phyloP scores from a whole-genome alignment of 2,329 filamentous ascomycete genomes.

The Fusarium napiforme region DNA sequence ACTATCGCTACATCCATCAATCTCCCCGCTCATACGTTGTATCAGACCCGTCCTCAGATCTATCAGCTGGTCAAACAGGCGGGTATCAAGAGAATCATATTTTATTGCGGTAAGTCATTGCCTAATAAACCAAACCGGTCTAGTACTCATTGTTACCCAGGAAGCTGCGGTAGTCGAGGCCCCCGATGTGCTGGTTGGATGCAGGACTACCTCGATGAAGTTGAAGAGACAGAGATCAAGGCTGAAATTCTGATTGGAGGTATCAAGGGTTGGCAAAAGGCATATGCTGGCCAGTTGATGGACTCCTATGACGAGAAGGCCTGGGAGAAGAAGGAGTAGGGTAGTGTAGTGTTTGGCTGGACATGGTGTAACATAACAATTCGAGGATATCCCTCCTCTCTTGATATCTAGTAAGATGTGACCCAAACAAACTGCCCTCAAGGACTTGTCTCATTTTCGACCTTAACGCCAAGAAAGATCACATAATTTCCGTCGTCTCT shows the following conservation, averaged over 20 bases:
- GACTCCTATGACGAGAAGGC: slow-evolving; percentile 60
- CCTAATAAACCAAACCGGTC: background rate
- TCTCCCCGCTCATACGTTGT: slow-evolving; percentile 65
- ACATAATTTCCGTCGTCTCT: slow-evolving; percentile 32
- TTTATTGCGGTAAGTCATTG: slow-evolving; percentile 62
- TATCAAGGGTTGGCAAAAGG: slow-evolving; percentile 66
- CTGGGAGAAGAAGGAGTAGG: slow-evolving; percentile 46
- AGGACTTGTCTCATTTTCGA: slow-evolving; percentile 45
- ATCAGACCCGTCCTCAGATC: slow-evolving; percentile 59
- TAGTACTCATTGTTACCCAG: slow-evolving; percentile 45
- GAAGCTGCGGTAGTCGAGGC: slow-evolving; percentile 62
- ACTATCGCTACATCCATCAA: slow-evolving; percentile 69
- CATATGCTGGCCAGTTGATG: slow-evolving; percentile 59
- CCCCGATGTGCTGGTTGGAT: slow-evolving; percentile 66
- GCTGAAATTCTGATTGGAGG: slow-evolving; percentile 62
- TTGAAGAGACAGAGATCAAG: slow-evolving; percentile 56
- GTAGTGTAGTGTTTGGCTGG: slow-evolving; percentile 35
- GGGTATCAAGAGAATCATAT: slow-evolving; percentile 60
- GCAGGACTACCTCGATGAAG: slow-evolving; percentile 63
- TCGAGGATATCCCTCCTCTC: slow-evolving; percentile 38
- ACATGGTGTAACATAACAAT: slow-evolving; percentile 27
- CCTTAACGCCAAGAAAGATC: slow-evolving; percentile 51
- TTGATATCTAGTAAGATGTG: slow-evolving; percentile 48
- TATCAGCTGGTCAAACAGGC: slow-evolving; percentile 63
- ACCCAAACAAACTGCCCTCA: slow-evolving; percentile 35